Evolutionary conservation across 2,329 filamentous ascomycete species (phyloP), one percentile per base, ranked within the genome.

Genomic region (Fusarium praegraminearum): DNA sequence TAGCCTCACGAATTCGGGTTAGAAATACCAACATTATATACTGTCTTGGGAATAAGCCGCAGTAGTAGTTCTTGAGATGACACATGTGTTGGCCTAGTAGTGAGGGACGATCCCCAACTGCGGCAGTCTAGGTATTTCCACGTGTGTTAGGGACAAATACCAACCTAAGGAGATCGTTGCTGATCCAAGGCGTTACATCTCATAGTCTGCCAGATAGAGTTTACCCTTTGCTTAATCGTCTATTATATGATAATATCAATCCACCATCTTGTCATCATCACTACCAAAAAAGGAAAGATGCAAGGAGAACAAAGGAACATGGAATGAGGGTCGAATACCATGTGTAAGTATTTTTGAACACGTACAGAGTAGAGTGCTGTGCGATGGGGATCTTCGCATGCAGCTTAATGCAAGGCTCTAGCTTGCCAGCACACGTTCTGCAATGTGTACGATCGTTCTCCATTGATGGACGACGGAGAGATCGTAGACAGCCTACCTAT

Each of bases 151-250:
- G 13, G 33, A 40, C 7, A 26, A 51, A 40, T 15, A 20, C 36
- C n/a, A 22, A 40, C n/a, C 12, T 20, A 20, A 16, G 49, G 18
- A 35, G 6, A 16, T 36, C 16, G 35, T 47, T 44, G 41, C 44
- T 44, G 41, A 35, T 43, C n/a, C 22, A 24, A 35, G 44, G 40
- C 43, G 55, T 40, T 50, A 33, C 65, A 68, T 51, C 59, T 52
- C 64, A 28, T 32, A 20, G 33, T 40, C 15, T n/a, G 12, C 20
- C 32, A 9, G 46, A 36, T 57, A 65, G 44, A 44, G 47, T 62
- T 59, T 68, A 32, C 36, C 28, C 22, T 35, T 49, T 33, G 47
- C 33, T 54, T 47, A 24, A 40, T 41, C 51, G 24, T 16, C 7
- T 4, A 7, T 28, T 9, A 33, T 43, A 38, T 15, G 33, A 51